Base-by-base conservation (phyloP, 2,329 filamentous ascomycete genomes). In the Trichophyton equinum region DNA sequence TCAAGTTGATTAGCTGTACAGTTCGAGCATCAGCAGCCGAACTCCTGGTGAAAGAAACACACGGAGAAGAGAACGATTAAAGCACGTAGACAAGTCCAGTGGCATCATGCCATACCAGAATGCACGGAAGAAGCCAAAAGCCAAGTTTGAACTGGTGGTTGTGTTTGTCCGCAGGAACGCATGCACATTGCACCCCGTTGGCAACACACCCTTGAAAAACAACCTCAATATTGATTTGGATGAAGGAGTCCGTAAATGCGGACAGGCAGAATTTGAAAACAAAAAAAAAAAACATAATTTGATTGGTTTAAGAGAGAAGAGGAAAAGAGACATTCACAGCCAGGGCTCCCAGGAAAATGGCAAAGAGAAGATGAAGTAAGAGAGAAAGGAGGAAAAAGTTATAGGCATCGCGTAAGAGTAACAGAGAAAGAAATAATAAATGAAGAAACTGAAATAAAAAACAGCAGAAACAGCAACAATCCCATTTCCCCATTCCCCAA, bases 191-290 rank as follows among this genome's bases (percentile, higher is more conserved):
- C 33, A 38, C 4, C 9, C 33, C 33, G 9, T 57, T 42, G 55
- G 30, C 38, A 57, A 57, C 33, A 38, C 11, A 42, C 33, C 18
- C 9, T 22, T 42, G 38, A 57, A 57, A 57, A 42, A 36, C 15
- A 25, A 38, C 11, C 33, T 38, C 33, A 57, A 57, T 27, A 57
- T 57, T 40, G 40, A 55, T 55, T 55, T 55, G 27, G 27, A 55
- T 55, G n/a, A 55, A 55, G 40, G 33, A 13, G 51, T 27, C 51
- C 27, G 27, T 36, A 53, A 47, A 47, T 18, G 47, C 30, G n/a
- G 44, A 30, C 58, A 42, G 13, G 38, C 20, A 15, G 25, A 27
- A 68, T 67, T 65, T 66, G 68, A 66, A 68, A 61, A 67, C 30
- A 42, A 22, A 18, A 60, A 20, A 20, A 18, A 18, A 18, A 18